These are phyloP conservation scores for Backusella psychrophila DNA, from an alignment of 192 early-diverging fungal genomes.

Conservation along the genomic window DNA sequence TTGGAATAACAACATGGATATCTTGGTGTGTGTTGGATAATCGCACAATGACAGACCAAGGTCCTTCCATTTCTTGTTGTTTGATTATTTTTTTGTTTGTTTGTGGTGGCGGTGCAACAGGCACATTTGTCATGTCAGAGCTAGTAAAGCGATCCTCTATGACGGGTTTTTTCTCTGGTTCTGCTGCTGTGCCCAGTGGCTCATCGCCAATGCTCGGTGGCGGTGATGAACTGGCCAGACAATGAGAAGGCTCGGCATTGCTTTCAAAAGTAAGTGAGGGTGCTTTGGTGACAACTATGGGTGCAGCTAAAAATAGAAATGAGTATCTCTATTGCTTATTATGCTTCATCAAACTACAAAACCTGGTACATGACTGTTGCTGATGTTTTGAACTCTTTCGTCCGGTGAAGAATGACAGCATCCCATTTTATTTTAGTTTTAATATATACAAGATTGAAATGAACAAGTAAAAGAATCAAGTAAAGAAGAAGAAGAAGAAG, in stretches of 20 bases:
- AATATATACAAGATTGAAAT: no score
- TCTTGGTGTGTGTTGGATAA: slow-evolving; percentile 10
- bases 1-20: background rate
- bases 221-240: background rate
- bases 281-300: background rate
- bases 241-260: background rate
- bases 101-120: background rate
- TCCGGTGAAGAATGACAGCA: slow-evolving; percentile 14
- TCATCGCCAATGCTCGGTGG: background rate
- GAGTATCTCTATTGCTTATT: background rate
- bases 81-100: background rate
- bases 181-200: background rate
- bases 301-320: background rate
- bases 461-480: background rate
- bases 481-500: background rate
- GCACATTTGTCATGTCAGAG: background rate
- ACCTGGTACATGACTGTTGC: background rate
- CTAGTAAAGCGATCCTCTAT: no score
- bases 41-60: slow-evolving; percentile 5
- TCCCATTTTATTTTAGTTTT: slow-evolving; percentile 7
- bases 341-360: no score
- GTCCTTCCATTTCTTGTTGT: background rate
- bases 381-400: background rate
- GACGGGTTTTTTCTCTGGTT: background rate
- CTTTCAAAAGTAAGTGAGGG: background rate